These are phyloP conservation scores for Rutidosis leptorrhynchoides DNA, from an alignment of 129 eudicot species.

Conservation along the genomic window DNA sequence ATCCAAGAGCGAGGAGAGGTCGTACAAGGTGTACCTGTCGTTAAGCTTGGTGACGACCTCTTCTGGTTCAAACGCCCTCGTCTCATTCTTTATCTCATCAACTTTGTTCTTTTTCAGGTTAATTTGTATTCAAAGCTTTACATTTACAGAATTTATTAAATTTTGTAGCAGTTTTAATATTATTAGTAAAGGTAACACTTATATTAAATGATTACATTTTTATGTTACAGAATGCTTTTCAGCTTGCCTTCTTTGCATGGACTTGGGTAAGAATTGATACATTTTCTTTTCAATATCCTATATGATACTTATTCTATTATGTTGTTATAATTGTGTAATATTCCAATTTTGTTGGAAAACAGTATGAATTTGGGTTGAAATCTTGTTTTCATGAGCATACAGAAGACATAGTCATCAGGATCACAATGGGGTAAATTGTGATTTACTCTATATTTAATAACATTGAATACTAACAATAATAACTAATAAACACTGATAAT, in stretches of 20 bases:
- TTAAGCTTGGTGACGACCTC: constrained; percentile 49
- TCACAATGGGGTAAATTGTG: constrained; percentile 55
- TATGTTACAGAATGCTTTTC: constrained; percentile 63
- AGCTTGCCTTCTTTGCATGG: constrained; percentile 66
- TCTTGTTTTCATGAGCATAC: constrained; percentile 54
- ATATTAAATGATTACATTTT: constrained; percentile 7
- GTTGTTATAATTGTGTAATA: not conserved
- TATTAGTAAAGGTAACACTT: too few species aligned
- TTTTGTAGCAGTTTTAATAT: not conserved
- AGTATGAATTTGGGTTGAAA: constrained; percentile 55
- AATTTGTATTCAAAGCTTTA: not conserved
- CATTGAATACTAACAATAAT: not conserved
- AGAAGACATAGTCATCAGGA: constrained; percentile 41
- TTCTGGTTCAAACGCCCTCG: constrained; percentile 71
- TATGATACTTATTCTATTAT: not conserved
- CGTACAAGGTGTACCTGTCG: constrained; percentile 45
- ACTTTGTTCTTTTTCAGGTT: constrained; percentile 61
- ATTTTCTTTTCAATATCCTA: not conserved
- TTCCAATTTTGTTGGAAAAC: constrained; percentile 4
- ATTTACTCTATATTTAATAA: not conserved
- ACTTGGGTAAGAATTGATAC: constrained; percentile 48
- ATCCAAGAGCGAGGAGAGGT: constrained; percentile 49
- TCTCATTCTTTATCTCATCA: constrained; percentile 50
- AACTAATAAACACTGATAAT: too few species aligned
- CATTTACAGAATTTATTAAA: not conserved